These are phyloP conservation scores for Cutaneotrichosporon curvatum DNA, from an alignment of 1,284 basidiomycete genomes.

Conservation along the genomic window DNA sequence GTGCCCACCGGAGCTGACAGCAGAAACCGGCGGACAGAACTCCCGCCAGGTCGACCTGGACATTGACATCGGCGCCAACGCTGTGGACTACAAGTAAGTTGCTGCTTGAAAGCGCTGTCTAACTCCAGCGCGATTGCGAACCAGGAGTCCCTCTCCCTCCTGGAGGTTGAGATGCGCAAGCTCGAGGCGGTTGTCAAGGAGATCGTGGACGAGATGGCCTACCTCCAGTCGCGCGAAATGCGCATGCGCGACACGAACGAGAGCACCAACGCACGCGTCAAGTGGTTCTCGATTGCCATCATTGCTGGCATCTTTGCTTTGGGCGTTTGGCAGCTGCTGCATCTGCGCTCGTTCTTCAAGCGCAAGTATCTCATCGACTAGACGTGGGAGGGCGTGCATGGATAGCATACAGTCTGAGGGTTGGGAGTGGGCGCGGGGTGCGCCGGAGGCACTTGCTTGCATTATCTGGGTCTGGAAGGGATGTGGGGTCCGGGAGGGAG, in stretches of 20 bases:
- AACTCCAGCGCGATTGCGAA: slow-evolving; percentile 83
- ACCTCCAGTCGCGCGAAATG: slow-evolving; percentile 82
- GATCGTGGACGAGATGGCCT: slow-evolving; percentile 87
- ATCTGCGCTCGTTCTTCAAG: slow-evolving; percentile 90
- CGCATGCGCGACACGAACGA: slow-evolving; percentile 85
- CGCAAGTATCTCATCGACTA: slow-evolving; percentile 84
- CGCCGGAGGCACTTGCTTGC: no score
- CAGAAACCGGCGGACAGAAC: slow-evolving; percentile 42
- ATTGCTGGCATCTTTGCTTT: slow-evolving; percentile 71
- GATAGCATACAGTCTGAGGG: no score
- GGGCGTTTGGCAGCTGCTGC: slow-evolving; percentile 86
- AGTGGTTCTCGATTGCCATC: slow-evolving; percentile 86
- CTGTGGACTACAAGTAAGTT: slow-evolving; percentile 89
- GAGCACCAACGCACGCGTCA: slow-evolving; percentile 84
- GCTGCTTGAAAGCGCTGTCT: neutral
- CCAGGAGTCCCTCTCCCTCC: slow-evolving; percentile 88
- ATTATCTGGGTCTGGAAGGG: no score
- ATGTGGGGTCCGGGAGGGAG: no score
- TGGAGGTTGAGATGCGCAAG: slow-evolving; percentile 98
- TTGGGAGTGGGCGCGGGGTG: no score
- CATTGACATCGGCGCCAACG: slow-evolving; percentile 95
- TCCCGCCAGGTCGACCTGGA: slow-evolving; percentile 79
- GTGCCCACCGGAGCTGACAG: slow-evolving; percentile 41
- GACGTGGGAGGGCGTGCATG: neutral
- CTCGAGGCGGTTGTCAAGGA: slow-evolving; percentile 90